phyloP scores from a whole-genome alignment of 116 monocot species.

The Cymodocea nodosa region DNA sequence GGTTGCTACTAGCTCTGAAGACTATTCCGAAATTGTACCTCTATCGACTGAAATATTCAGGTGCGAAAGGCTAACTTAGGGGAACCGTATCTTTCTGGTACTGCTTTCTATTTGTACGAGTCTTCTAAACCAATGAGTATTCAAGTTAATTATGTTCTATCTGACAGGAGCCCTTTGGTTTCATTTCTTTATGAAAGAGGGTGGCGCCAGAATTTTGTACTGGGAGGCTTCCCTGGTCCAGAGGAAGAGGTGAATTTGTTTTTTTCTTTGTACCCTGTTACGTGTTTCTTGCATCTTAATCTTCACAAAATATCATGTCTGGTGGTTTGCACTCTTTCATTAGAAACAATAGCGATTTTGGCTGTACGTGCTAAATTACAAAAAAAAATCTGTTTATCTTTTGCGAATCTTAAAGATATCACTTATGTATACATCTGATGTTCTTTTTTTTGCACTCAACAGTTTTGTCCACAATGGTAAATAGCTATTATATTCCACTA shows the following conservation, averaged over 20 bases:
- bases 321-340: too few relatives aligned
- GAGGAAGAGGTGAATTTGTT: constrained; percentile 72
- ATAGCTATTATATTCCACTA: too few relatives aligned
- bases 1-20: constrained; percentile 32
- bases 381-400: too few relatives aligned
- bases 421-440: too few relatives aligned
- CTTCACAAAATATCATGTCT: neutral
- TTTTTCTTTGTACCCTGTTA: neutral
- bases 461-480: too few relatives aligned
- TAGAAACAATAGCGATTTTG: too few relatives aligned
- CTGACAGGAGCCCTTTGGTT: constrained; percentile 64
- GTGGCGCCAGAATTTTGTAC: constrained; percentile 82
- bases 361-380: too few relatives aligned
- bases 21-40: constrained; percentile 42
- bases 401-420: too few relatives aligned
- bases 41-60: constrained; percentile 66
- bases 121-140: neutral
- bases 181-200: constrained; percentile 93
- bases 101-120: neutral
- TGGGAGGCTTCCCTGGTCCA: constrained; percentile 70
- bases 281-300: neutral
- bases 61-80: constrained; percentile 7
- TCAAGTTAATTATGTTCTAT: neutral
- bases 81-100: neutral
- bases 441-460: too few relatives aligned